Evolutionary conservation across 768 basidiomycete species (phyloP), one percentile per base, ranked within the genome.

Genomic region (Phallus indusiatus): DNA sequence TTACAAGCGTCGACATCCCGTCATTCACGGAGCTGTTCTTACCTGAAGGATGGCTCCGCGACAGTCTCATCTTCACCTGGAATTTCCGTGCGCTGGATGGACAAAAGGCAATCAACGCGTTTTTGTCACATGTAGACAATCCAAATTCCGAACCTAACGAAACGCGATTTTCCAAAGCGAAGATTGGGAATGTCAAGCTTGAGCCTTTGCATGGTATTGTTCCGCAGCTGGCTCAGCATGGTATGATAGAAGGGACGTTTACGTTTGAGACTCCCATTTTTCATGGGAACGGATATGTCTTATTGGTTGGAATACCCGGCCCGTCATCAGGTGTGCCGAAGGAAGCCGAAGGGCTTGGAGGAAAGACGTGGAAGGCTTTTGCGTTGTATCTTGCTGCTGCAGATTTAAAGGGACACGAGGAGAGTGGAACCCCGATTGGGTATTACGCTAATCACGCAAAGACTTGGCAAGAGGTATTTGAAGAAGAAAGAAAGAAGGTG

Each of bases 61-160:
- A 80, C 61, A 54, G 75, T 34, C 71, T 79, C 52, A 67, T 71
- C 12, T 75, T 80, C 63, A 72, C 71, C 1, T 79, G 77, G 78
- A 69, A 75, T 62, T 69, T 68, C 34, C 73, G 75, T 22, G 63
- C 75, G 1, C 67, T 77, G 8, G 61, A 66, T 20, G 74, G 74
- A 3, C 67, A 47, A 17, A 67, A 67, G 1, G 71, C 71, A 52
- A 75, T 78, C 18, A 50, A 65, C 1, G 47, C 63, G 0, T 76
- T 75, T 55, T 67, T 78, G 6, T 24, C 55, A 1, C 59, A 65
- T 18, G 63, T 62, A 1, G 66, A 72, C 10, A 11, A 28, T 28
- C 28, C 28, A 2, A 28, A 47, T 5, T 22, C 52, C 9, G 18
- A 28, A n/a, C 18, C 28, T 35, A 20, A 36, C n/a, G 36, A 46